phyloP scores from a whole-genome alignment of 768 basidiomycete species.

The Russula sp. region DNA sequence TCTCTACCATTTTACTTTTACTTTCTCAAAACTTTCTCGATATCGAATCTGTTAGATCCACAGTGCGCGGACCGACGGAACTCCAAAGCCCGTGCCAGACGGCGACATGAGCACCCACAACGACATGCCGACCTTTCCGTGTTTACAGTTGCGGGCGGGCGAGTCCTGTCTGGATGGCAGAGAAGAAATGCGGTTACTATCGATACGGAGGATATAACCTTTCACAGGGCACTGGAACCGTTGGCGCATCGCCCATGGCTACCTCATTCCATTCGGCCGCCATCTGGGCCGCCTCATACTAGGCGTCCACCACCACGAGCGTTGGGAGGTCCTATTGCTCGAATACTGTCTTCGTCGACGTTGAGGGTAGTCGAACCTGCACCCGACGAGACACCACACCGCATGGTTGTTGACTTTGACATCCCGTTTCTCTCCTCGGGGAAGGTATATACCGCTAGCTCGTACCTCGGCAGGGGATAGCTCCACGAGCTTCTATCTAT shows the following conservation, averaged over 20 bases:
- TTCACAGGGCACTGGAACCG: constrained; percentile 20
- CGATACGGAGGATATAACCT: constrained; percentile 36
- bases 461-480: constrained; percentile 54
- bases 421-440: constrained; percentile 45
- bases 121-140: constrained; percentile 31
- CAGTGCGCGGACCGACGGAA: not conserved
- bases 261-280: not conserved
- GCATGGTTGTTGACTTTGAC: constrained; percentile 42
- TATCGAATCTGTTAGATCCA: not conserved
- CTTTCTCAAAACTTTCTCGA: not conserved
- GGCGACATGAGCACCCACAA: constrained; percentile 20
- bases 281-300: not conserved
- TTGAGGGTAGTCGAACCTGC: not conserved
- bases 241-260: not conserved
- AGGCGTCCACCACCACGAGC: not conserved
- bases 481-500: constrained; percentile 50
- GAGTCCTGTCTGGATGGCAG: constrained; percentile 34
- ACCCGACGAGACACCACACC: constrained; percentile 18
- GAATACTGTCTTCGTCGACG: not conserved
- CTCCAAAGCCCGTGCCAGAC: not conserved
- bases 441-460: constrained; percentile 40
- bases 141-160: constrained; percentile 33
- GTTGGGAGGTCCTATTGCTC: not conserved
- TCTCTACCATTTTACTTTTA: not conserved
- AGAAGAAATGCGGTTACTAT: constrained; percentile 32